Evolutionary conservation across 2,329 filamentous ascomycete genomes (phyloP), one percentile per base, ranked within the genome.

Genomic region (Sclerotinia trifoliorum): DNA sequence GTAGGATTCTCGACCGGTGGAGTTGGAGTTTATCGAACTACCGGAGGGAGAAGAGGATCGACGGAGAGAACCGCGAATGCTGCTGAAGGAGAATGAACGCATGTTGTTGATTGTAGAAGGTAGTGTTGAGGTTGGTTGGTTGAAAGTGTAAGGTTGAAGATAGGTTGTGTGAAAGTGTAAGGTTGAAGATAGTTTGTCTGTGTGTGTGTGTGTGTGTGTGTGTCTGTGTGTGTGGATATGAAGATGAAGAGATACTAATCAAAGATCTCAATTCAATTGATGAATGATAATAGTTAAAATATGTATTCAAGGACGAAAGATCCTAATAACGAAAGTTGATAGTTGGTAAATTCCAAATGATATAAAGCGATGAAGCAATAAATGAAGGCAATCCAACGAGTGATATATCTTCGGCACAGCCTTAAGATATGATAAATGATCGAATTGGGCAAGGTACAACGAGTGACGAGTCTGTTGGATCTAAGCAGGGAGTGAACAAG

Each of bases 61-160:
- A 69, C 85, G 84, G 77, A 86, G 81, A 13, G 84, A 84, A 60
- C 81, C 82, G 70, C 84, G 83, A 60, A 87, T 76, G 71, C 82
- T 82, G 78, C 86, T 83, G 79, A 84, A 84, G 62, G 75, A 74
- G 68, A 77, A 71, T 61, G 72, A 73, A 46, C 71, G 72, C 76
- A 78, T 78, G 65, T 71, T 76, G 67, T 60, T 60, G 19, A 8
- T 32, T 42, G 19, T 58, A 5, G 11, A 26, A 39, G 17, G 42
- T 46, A 1, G 42, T 55, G 51, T 32, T 13, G 21, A 49, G 29
- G 26, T 11, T 24, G 17, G 7, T 32, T 46, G 52, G 42, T 57
- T 24, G 21, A 29, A 7, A 44, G 42, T 26, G 32, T 32, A n/a
- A 21, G 21, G 24, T 51, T 13, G n/a, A 48, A 17, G 26, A 49